These are phyloP conservation scores for Afroboletus lepidellus DNA, from an alignment of 1,284 basidiomycete genomes.

Conservation along the genomic window DNA sequence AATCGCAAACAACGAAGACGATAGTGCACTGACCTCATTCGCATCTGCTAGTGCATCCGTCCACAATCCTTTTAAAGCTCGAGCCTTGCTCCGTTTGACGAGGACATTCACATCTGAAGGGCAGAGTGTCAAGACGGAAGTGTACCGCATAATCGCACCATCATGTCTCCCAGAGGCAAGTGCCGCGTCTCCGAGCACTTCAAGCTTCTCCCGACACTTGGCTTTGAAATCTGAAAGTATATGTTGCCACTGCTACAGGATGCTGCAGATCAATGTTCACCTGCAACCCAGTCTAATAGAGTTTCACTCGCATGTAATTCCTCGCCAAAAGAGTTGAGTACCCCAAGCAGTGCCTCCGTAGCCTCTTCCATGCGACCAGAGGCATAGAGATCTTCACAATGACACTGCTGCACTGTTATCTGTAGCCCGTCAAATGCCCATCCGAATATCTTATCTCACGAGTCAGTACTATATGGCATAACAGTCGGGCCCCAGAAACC, in stretches of 20 bases:
- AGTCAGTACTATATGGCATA: background rate
- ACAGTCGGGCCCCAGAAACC: background rate
- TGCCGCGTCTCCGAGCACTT: background rate
- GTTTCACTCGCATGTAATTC: background rate
- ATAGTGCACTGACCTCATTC: slow-evolving; percentile 3
- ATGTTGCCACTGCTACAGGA: background rate
- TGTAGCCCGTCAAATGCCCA: slow-evolving; percentile 2
- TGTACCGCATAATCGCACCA: slow-evolving; percentile 1
- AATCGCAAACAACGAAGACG: too few relatives aligned
- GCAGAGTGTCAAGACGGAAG: slow-evolving; percentile 1
- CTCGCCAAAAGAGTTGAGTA: background rate
- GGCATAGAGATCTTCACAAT: background rate
- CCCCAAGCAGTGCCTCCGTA: background rate
- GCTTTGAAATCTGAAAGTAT: background rate
- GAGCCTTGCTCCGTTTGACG: slow-evolving; percentile 2
- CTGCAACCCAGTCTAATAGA: background rate
- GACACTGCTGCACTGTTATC: background rate
- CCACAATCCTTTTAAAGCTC: background rate
- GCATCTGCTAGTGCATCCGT: slow-evolving; percentile 6
- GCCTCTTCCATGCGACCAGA: background rate
- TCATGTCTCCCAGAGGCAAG: background rate
- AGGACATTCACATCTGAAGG: slow-evolving; percentile 5
- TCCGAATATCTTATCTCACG: slow-evolving; percentile 1
- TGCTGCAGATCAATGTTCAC: background rate
- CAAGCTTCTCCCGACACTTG: background rate